Conservation (phyloP, 2,329 filamentous ascomycete species). For the Nigrospora osmanthi region DNA sequence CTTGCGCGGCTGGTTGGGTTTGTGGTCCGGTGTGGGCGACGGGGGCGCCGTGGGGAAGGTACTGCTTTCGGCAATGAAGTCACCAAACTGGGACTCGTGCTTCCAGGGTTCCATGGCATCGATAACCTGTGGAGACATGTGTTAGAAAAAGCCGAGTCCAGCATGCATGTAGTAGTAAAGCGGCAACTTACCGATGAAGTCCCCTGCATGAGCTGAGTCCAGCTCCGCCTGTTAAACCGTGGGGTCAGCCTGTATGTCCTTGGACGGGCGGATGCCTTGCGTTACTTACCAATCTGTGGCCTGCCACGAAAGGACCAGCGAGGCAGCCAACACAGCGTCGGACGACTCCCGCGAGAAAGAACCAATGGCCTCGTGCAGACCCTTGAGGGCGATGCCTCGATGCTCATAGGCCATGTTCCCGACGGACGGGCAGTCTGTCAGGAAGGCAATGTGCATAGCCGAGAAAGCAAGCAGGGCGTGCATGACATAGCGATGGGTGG, state of each 20-base stretch:
- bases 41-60: slow-evolving; percentile 61
- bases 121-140: slow-evolving; percentile 54
- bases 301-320: slow-evolving; percentile 90
- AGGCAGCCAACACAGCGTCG: slow-evolving; percentile 86
- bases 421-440: slow-evolving; percentile 77
- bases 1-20: slow-evolving; percentile 54
- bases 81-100: slow-evolving; percentile 77
- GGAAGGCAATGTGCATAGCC: slow-evolving; percentile 87
- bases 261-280: slow-evolving; percentile 19
- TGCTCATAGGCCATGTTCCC: slow-evolving; percentile 87
- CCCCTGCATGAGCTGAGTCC: slow-evolving; percentile 88
- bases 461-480: slow-evolving; percentile 86
- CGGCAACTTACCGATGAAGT: slow-evolving; percentile 67
- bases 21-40: slow-evolving; percentile 54
- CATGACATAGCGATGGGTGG: slow-evolving; percentile 85
- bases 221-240: slow-evolving; percentile 61
- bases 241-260: slow-evolving; percentile 25
- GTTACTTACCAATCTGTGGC: slow-evolving; percentile 82
- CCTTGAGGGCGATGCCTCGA: slow-evolving; percentile 76
- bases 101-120: slow-evolving; percentile 89
- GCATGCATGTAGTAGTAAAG: not conserved
- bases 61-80: slow-evolving; percentile 74
- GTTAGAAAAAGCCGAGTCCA: not conserved
- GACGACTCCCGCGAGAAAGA: slow-evolving; percentile 80
- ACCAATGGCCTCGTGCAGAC: slow-evolving; percentile 79